Base-by-base conservation (phyloP, 805 yeast genomes). In the Metschnikowia sp. region DNA sequence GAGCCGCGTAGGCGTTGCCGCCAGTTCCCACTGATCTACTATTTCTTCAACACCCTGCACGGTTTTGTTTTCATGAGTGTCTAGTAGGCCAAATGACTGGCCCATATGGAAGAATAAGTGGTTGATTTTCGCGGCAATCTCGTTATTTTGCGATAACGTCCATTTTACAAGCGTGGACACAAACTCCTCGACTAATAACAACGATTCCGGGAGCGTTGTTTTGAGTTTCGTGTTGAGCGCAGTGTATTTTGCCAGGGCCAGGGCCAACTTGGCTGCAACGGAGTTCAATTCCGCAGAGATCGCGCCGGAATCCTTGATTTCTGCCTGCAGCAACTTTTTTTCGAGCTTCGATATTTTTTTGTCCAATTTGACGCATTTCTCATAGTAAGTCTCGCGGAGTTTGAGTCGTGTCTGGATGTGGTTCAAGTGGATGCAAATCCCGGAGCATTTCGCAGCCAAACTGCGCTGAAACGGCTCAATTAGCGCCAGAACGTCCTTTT, bases 171-270 rank as follows among this genome's bases (percentile, higher is more conserved):
- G 48, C 43, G 66, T 64, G 39, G 70, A 76, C 10, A 78, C 59
- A 49, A 78, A 78, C 53, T 79, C 84, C 32, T 79, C 78, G 39
- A 78, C 54, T 13, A 72, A 66, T 3, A 66, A 61, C 40, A 76
- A 57, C 3, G 71, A 67, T 52, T 77, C 79, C 1, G 84, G 84
- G 7, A 78, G 59, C 3, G 74, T 55, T 4, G 69, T 39, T 41
- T 66, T 68, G n/a, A 70, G 58, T 45, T 74, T 75, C 19, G 48
- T 42, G 18, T 63, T 65, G 15, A 74, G 52, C 18, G 68, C 69
- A 12, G 57, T 54, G 49, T 62, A 77, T 6, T 64, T 56, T 6
- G 52, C 49, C 22, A 62, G 62, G 10, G 64, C 58, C 18, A 63
- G 66, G n/a, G 62, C 61, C 31, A 70, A 39, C 22, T 67, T 58